A percentile compares a stretch with the other conserved stretches of the same genome.
These are phyloP conservation scores for Boletellus emodensis DNA, from an alignment of 768 basidiomycete genomes.

Conservation along the genomic window DNA sequence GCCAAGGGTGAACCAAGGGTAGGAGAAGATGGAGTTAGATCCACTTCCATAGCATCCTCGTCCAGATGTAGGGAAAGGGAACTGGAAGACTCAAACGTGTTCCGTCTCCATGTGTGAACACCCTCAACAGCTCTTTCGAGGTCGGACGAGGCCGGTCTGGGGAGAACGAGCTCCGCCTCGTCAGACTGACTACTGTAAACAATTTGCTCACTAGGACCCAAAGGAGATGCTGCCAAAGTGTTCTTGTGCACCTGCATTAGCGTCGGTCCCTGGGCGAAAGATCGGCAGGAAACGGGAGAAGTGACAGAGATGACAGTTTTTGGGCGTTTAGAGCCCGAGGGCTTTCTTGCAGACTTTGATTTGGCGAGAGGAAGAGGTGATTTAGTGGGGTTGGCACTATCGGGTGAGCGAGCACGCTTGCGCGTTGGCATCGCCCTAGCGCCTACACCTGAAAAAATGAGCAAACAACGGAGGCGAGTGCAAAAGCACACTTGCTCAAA, in stretches of 20 bases:
- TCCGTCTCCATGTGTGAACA: slow-evolving; percentile 43
- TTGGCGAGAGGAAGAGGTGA: slow-evolving; percentile 9
- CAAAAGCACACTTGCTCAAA: slow-evolving; percentile 16
- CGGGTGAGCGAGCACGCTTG: slow-evolving; percentile 29
- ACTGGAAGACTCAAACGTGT: slow-evolving; percentile 20
- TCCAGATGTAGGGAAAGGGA: neutral
- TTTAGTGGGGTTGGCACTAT: neutral
- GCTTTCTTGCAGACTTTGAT: slow-evolving; percentile 19
- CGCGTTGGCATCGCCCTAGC: slow-evolving; percentile 10
- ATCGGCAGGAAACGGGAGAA: slow-evolving; percentile 31
- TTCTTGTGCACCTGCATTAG: slow-evolving; percentile 1
- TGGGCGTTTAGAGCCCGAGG: slow-evolving; percentile 1
- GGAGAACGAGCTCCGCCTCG: slow-evolving; percentile 50
- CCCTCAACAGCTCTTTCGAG: slow-evolving; percentile 32
- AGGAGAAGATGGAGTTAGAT: slow-evolving; percentile 11
- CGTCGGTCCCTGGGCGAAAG: slow-evolving; percentile 20
- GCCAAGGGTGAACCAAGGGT: slow-evolving; percentile 6
- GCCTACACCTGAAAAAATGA: slow-evolving; percentile 10
- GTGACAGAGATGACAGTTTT: slow-evolving; percentile 9
- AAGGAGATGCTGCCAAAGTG: slow-evolving; percentile 14
- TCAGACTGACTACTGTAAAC: slow-evolving; percentile 68
- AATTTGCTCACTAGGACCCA: slow-evolving; percentile 29
- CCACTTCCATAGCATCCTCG: slow-evolving; percentile 19
- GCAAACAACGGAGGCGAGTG: neutral
- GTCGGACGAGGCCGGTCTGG: slow-evolving; percentile 23